These are phyloP conservation scores for Paramecium caudatum DNA, from an alignment of 73 alveolate genomes.

Conservation along the genomic window DNA sequence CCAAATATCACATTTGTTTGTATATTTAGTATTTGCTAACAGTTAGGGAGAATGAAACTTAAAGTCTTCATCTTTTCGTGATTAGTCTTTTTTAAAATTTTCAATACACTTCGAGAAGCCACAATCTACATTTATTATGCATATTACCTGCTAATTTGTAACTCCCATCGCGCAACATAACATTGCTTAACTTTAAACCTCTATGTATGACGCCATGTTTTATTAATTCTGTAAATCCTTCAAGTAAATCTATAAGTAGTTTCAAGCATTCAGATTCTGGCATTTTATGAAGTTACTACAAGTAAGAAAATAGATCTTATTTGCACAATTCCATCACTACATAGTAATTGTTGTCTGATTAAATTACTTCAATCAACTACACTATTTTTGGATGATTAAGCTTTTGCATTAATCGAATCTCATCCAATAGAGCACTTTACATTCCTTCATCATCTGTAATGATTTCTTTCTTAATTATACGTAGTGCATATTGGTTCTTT, in stretches of 20 bases:
- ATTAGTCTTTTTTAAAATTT: slow-evolving; percentile 9
- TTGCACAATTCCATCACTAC: slow-evolving; percentile 39
- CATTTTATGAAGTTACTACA: slow-evolving; percentile 44
- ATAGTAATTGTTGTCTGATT: slow-evolving; percentile 31
- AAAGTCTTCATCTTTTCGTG: slow-evolving; percentile 10
- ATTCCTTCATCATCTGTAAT: slow-evolving; percentile 47
- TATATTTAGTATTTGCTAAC: background rate
- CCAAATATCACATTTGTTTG: slow-evolving; percentile 69
- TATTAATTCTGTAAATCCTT: slow-evolving; percentile 67
- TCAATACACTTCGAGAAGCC: slow-evolving; percentile 53
- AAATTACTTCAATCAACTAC: slow-evolving; percentile 17
- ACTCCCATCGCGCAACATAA: slow-evolving; percentile 72
- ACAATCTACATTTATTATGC: slow-evolving; percentile 25
- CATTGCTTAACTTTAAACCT: slow-evolving; percentile 80
- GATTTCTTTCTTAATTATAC: slow-evolving; percentile 14
- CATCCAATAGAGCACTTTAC: slow-evolving; percentile 17
- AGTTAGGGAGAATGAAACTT: slow-evolving; percentile 3
- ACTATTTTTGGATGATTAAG: slow-evolving; percentile 56
- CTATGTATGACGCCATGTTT: slow-evolving; percentile 77
- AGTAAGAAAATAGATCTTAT: background rate
- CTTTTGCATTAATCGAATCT: slow-evolving; percentile 12
- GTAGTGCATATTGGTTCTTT: slow-evolving; percentile 14
- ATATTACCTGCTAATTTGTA: slow-evolving; percentile 69
- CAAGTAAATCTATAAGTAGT: slow-evolving; percentile 44
- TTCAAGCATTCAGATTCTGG: slow-evolving; percentile 58